phyloP scores from a whole-genome alignment of 1,284 basidiomycete genomes.

The Salmacisia buchloeana region DNA sequence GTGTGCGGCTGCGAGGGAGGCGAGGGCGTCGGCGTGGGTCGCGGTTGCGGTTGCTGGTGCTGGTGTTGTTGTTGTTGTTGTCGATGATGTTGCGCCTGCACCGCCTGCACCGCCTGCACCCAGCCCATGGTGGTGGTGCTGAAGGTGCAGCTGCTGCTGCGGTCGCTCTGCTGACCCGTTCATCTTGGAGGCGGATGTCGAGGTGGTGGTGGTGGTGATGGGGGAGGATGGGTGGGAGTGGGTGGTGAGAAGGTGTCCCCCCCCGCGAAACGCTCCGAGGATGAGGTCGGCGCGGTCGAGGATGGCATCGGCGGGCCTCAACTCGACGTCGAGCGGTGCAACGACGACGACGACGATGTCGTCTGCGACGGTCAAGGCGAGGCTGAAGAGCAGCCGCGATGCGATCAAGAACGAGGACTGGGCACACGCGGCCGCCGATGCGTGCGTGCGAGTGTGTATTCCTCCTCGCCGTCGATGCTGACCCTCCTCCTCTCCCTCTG shows the following conservation, averaged over 20 bases:
- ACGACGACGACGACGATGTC: slow-evolving; percentile 6
- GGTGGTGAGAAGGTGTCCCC: not conserved
- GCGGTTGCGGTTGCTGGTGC: too few relatives aligned
- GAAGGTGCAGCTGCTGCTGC: too few relatives aligned
- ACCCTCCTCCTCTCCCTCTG: not conserved
- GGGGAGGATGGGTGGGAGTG: not conserved
- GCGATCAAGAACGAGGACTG: slow-evolving; percentile 35
- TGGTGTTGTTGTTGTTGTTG: too few relatives aligned
- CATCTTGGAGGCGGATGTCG: too few relatives aligned
- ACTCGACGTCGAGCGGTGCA: too few relatives aligned
- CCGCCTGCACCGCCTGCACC: too few relatives aligned
- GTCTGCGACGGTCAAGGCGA: slow-evolving; percentile 25
- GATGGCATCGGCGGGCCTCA: not conserved
- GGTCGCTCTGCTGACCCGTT: too few relatives aligned
- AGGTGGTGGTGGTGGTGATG: not conserved
- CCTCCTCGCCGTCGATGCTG: not conserved
- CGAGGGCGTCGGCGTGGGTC: too few relatives aligned
- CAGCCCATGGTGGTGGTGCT: too few relatives aligned
- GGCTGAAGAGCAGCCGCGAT: slow-evolving; percentile 39
- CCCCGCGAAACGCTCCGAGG: slow-evolving; percentile 3
- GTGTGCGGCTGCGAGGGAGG: too few relatives aligned
- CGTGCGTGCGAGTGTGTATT: slow-evolving; percentile 9
- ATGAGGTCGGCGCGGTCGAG: not conserved
- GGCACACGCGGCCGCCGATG: slow-evolving; percentile 22
- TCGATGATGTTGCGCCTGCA: too few relatives aligned